Evolutionary conservation across 257 asterid genomes (phyloP).

Genomic region (Scutellaria baicalensis): DNA sequence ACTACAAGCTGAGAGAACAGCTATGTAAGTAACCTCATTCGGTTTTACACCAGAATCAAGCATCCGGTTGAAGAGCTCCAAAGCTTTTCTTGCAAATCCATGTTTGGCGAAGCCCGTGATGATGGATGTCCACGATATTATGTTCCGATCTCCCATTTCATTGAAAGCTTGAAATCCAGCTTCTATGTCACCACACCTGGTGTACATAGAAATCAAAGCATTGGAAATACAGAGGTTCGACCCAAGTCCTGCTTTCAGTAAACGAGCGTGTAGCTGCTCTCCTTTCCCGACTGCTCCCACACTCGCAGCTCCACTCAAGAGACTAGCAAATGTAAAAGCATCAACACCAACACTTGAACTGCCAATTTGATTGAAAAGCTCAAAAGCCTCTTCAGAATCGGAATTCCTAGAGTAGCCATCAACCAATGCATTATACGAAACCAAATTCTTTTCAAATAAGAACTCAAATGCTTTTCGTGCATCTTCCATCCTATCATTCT

Average conservation of each 20-base stretch:
- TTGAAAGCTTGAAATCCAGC: conserved; percentile 61
- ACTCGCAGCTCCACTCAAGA: conserved; percentile 92
- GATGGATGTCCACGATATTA: conserved; percentile 86
- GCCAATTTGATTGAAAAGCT: conserved; percentile 40
- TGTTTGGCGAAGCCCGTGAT: conserved; percentile 89
- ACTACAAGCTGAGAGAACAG: conserved; percentile 90
- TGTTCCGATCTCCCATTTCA: conserved; percentile 44
- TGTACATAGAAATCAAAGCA: conserved; percentile 84
- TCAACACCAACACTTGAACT: conserved; percentile 40
- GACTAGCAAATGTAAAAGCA: conserved; percentile 84
- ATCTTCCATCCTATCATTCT: conserved; percentile 64
- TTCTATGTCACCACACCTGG: conserved; percentile 81
- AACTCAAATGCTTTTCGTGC: conserved; percentile 75
- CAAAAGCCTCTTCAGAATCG: conserved; percentile 50
- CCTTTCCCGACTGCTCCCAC: conserved; percentile 90
- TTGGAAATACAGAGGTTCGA: conserved; percentile 53
- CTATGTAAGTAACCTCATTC: conserved; percentile 78
- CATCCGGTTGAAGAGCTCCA: conserved; percentile 58
- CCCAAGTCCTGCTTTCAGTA: conserved; percentile 60
- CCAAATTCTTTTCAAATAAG: conserved; percentile 68
- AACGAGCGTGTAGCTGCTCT: conserved; percentile 75
- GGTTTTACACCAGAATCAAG: conserved; percentile 54
- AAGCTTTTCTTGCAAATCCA: conserved; percentile 56
- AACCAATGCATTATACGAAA: conserved; percentile 63
- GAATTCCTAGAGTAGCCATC: conserved; percentile 51